Conservation (phyloP, 2,329 filamentous ascomycete species). For the Alternaria hordeiaustralica region DNA sequence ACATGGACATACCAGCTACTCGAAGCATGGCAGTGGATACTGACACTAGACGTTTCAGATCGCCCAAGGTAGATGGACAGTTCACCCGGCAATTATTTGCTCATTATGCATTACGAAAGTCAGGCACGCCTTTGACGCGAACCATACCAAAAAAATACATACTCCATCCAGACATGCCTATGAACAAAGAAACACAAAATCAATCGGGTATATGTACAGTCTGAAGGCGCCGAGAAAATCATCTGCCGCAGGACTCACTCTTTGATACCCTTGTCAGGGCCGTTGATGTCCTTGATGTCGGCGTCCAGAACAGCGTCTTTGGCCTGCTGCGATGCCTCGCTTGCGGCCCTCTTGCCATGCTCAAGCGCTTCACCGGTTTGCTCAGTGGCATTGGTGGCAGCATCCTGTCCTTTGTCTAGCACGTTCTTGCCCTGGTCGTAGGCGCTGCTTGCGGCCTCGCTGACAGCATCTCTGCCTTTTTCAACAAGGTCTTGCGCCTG, state of each 20-base stretch:
- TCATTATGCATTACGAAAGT: background rate
- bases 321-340: slow-evolving; percentile 21
- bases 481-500: slow-evolving; percentile 36
- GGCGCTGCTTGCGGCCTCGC: background rate
- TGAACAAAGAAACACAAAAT: slow-evolving; percentile 2
- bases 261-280: slow-evolving; percentile 19
- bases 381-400: slow-evolving; percentile 15
- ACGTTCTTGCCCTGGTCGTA: slow-evolving; percentile 26
- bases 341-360: slow-evolving; percentile 27
- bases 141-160: background rate
- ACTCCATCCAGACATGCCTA: background rate
- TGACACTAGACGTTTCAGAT: background rate
- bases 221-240: background rate
- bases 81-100: background rate
- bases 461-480: slow-evolving; percentile 24
- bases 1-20: background rate
- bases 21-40: background rate
- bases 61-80: background rate
- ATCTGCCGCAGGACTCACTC: slow-evolving; percentile 12
- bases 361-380: slow-evolving; percentile 26
- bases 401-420: slow-evolving; percentile 33
- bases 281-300: slow-evolving; percentile 25
- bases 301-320: slow-evolving; percentile 25
- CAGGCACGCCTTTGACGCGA: background rate
- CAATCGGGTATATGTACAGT: slow-evolving; percentile 27